Conservation (phyloP, 257 asterid genomes). For the Knoxia roxburghii region DNA sequence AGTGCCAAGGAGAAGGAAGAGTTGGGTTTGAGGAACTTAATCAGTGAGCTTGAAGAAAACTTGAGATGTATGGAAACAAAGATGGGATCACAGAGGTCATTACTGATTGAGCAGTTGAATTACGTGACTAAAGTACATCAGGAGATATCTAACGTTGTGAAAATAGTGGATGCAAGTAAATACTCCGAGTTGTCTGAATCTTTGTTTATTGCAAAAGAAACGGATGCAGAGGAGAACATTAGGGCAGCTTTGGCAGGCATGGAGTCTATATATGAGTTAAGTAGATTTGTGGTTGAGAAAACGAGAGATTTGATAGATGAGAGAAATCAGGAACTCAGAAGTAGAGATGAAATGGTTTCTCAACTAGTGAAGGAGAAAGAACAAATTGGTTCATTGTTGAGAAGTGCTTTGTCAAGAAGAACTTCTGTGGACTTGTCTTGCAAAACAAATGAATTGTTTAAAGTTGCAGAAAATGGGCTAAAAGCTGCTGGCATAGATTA, state of each 20-base stretch:
- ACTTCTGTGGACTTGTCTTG: slow-evolving; percentile 71
- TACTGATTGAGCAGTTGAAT: slow-evolving; percentile 70
- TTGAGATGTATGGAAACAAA: slow-evolving; percentile 30
- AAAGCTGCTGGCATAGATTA: slow-evolving; percentile 86
- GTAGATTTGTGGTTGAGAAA: slow-evolving; percentile 58
- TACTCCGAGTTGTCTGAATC: slow-evolving; percentile 76
- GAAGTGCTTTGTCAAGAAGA: slow-evolving; percentile 80
- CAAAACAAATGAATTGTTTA: slow-evolving; percentile 75
- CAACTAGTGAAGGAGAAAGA: slow-evolving; percentile 80
- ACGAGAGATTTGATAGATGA: slow-evolving; percentile 66
- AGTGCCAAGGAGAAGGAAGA: slow-evolving; percentile 51
- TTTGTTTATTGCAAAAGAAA: slow-evolving; percentile 81
- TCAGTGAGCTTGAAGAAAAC: slow-evolving; percentile 44
- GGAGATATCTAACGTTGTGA: slow-evolving; percentile 57
- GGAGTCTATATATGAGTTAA: slow-evolving; percentile 78
- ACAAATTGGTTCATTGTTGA: slow-evolving; percentile 77
- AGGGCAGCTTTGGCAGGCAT: slow-evolving; percentile 85
- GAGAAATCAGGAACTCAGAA: slow-evolving; percentile 56
- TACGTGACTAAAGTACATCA: slow-evolving; percentile 61
- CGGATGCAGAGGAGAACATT: slow-evolving; percentile 79
- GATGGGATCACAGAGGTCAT: slow-evolving; percentile 54
- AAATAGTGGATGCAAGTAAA: slow-evolving; percentile 69
- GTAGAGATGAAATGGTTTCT: slow-evolving; percentile 57
- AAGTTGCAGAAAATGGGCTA: slow-evolving; percentile 87
- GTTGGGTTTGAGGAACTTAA: slow-evolving; percentile 42